Conservation (phyloP, 495 filamentous ascomycete genomes). For the Rhizodiscina lignyota region DNA sequence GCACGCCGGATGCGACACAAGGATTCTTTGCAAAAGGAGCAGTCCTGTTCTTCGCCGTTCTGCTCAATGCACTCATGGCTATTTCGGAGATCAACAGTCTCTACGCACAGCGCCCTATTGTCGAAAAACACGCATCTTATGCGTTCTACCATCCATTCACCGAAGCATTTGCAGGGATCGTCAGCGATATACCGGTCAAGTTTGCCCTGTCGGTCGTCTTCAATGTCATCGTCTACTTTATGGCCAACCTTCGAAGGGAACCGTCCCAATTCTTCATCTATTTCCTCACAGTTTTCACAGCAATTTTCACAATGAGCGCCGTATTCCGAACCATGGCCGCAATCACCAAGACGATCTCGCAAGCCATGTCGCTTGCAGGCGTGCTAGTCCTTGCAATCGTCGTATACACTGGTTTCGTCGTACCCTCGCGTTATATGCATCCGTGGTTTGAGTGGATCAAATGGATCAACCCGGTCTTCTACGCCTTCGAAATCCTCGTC, state of each 20-base stretch:
- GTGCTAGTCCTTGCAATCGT: conserved; percentile 62
- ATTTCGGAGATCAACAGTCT: conserved; percentile 64
- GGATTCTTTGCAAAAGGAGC: conserved; percentile 62
- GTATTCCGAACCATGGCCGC: conserved; percentile 62
- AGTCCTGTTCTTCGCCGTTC: conserved; percentile 67
- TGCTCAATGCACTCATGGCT: conserved; percentile 67
- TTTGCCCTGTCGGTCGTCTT: conserved; percentile 32
- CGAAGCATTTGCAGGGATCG: conserved; percentile 66
- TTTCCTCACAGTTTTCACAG: conserved; percentile 46
- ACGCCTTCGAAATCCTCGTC: conserved; percentile 8
- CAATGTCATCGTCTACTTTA: conserved; percentile 66
- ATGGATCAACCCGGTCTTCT: conserved; percentile 21
- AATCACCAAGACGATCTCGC: conserved; percentile 52
- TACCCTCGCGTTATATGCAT: conserved; percentile 57
- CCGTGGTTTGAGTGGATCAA: conserved; percentile 72
- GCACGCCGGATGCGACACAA: conserved; percentile 38
- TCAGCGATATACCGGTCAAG: conserved; percentile 54
- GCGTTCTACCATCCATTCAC: conserved; percentile 75
- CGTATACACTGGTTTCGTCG: conserved; percentile 74
- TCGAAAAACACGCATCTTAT: conserved; percentile 76
- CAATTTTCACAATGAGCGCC: conserved; percentile 50
- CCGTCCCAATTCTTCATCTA: conserved; percentile 64
- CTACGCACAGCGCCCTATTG: conserved; percentile 72
- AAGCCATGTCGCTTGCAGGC: conserved; percentile 66
- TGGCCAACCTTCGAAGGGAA: conserved; percentile 57